Evolutionary conservation across 129 eudicot genomes (phyloP).

Genomic region (Scalesia atractyloides): DNA sequence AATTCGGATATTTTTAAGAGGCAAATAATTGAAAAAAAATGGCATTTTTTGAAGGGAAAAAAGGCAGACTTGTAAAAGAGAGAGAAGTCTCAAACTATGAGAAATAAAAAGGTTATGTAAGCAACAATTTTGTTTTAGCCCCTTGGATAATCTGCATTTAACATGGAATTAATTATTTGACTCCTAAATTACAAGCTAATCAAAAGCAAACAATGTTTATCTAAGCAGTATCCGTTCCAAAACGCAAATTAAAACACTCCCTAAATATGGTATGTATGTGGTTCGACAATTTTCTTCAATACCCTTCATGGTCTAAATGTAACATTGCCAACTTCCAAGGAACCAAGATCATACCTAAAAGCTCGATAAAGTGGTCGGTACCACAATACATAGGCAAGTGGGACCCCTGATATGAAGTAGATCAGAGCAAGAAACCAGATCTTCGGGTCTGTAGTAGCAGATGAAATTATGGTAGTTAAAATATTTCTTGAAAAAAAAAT

Average conservation of each 20-base stretch:
- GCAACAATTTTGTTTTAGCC: too few relatives aligned
- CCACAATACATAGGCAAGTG: constrained; percentile 78
- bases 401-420: constrained; percentile 79
- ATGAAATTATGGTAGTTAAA: not conserved
- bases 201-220: not conserved
- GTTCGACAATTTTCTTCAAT: not conserved
- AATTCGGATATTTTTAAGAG: too few relatives aligned
- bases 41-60: too few relatives aligned
- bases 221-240: not conserved
- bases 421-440: constrained; percentile 84
- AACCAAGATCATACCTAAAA: constrained; percentile 52
- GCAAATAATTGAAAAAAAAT: too few relatives aligned
- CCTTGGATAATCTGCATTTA: too few relatives aligned
- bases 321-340: not conserved
- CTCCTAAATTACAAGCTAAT: not conserved
- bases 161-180: not conserved
- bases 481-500: constrained; percentile 2
- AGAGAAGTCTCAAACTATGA: not conserved
- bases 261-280: not conserved
- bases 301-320: not conserved
- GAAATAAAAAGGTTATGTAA: not conserved
- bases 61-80: too few relatives aligned
- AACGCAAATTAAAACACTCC: not conserved
- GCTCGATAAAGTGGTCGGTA: constrained; percentile 87
- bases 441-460: constrained; percentile 45